Percentiles rank a stretch among this genome's conserved stretches.
Evolutionary conservation across 768 basidiomycete genomes (phyloP).

Genomic region (Boletus sp.): DNA sequence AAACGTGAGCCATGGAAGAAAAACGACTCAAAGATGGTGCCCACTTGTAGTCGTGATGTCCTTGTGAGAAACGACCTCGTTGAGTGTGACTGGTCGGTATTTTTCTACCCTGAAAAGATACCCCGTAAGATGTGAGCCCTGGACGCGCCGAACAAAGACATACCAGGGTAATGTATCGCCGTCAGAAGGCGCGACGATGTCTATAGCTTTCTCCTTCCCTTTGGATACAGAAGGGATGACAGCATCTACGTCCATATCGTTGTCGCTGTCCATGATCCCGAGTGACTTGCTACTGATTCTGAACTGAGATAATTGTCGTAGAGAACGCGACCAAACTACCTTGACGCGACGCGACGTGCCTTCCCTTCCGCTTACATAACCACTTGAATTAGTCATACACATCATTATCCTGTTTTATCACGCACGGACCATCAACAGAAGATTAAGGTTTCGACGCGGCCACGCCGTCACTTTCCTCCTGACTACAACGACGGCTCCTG

Average conservation of each 20-base stretch:
- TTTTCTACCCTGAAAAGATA: constrained; percentile 83
- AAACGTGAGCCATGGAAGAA: not conserved
- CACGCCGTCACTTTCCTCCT: constrained; percentile 14
- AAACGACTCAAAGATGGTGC: not conserved
- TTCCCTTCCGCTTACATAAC: constrained; percentile 5
- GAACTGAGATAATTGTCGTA: no score
- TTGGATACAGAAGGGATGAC: constrained; percentile 39
- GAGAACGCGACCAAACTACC: not conserved
- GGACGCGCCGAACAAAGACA: constrained; percentile 20
- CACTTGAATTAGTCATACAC: constrained; percentile 12
- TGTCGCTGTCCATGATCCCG: constrained; percentile 54
- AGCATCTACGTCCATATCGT: constrained; percentile 47
- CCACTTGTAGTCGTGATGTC: constrained; percentile 93
- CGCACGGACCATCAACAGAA: constrained; percentile 47
- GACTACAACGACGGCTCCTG: constrained; percentile 39
- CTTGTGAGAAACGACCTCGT: constrained; percentile 95
- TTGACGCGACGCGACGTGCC: constrained; percentile 23
- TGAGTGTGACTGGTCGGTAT: constrained; percentile 86
- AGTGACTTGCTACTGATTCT: not conserved
- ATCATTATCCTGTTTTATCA: constrained; percentile 8
- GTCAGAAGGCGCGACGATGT: constrained; percentile 40
- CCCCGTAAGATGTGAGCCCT: not conserved
- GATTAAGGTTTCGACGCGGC: constrained; percentile 28
- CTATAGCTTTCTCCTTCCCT: constrained; percentile 68
- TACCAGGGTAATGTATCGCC: constrained; percentile 86